Conservation (phyloP, 768 basidiomycete genomes). For the Multifurca ochricompacta region DNA sequence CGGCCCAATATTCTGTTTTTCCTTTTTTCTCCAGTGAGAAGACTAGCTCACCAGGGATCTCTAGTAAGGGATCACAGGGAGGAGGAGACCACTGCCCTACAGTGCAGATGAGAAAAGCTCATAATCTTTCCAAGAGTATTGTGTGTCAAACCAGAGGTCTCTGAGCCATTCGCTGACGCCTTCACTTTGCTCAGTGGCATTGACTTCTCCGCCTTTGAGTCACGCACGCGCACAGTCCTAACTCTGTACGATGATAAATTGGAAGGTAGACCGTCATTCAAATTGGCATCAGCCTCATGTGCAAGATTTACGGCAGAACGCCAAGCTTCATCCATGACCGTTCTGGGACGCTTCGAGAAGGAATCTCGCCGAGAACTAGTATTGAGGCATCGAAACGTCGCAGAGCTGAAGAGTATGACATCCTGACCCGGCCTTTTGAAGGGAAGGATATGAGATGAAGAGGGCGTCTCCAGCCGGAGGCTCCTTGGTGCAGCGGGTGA, state of each 20-base stretch:
- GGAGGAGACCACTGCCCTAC: constrained; percentile 33
- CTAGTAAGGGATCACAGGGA: constrained; percentile 39
- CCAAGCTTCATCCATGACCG: constrained; percentile 17
- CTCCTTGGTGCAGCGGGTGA: constrained; percentile 19
- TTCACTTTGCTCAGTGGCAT: neutral
- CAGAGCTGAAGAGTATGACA: constrained; percentile 36
- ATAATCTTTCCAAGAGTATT: constrained; percentile 16
- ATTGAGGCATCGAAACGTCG: constrained; percentile 26
- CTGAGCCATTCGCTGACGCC: neutral
- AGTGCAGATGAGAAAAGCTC: constrained; percentile 10
- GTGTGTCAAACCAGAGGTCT: constrained; percentile 6
- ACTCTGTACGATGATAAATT: constrained; percentile 16
- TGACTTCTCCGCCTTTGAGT: neutral
- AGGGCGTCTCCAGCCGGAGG: constrained; percentile 29
- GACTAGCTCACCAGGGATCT: constrained; percentile 62
- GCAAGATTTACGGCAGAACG: constrained; percentile 17
- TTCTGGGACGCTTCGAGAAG: constrained; percentile 13
- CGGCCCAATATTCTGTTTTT: constrained; percentile 55
- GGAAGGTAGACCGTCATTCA: constrained; percentile 20
- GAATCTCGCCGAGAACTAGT: neutral
- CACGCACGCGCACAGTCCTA: neutral
- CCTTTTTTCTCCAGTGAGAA: constrained; percentile 40
- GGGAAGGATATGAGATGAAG: constrained; percentile 36
- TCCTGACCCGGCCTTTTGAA: constrained; percentile 28
- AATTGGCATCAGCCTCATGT: constrained; percentile 13